Base-by-base conservation (phyloP, 2,329 filamentous ascomycete genomes). In the Echinosphaeria canescens region DNA sequence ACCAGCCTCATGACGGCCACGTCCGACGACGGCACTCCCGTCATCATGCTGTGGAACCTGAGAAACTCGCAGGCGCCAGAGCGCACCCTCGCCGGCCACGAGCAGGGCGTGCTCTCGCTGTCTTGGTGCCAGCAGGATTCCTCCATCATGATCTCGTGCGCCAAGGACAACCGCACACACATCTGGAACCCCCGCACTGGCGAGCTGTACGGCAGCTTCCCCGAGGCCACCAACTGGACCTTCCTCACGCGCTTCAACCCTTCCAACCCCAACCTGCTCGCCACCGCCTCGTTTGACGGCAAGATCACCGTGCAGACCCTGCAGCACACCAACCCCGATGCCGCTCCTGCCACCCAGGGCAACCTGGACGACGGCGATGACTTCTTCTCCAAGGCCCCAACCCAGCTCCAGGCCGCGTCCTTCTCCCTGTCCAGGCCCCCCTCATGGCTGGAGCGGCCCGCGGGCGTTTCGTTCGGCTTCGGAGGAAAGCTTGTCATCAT, bases 161-260 rank as follows among this genome's bases (percentile, higher is more conserved):
- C 88, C 37, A 95, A 95, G 52, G 88, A 98, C 50, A 95, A 95
- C 45, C 70, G 80, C 39, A 93, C 84, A 3, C 65, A 98, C 32
- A 72, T 88, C 33, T 98, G 90, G 88, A 95, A 95, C 48, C 81
- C 88, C 2, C 78, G 88, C 42, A 92, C 76, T 3, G 85, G 85
- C 28, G 70, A 88, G 43, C 61, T 67, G 10, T 75, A 82, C 34
- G 88, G 90, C 36, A 85, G 95, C 50, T 85, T 95, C 43, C 84
- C 85, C 4, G 81, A 93, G 40, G 84, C 91, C 28, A 93, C 85
- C n/a, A 98, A 95, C 50, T 98, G 88, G 85, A 92, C 84, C 5
- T 98, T 98, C 56, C 73, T 85, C 44, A 92, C 88, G 5, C 68
- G 75, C 33, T 95, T 90, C 63, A 84, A 92, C 47, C 88, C 88